phyloP scores from a whole-genome alignment of 257 asterid genomes.

The Cruciata laevipes region DNA sequence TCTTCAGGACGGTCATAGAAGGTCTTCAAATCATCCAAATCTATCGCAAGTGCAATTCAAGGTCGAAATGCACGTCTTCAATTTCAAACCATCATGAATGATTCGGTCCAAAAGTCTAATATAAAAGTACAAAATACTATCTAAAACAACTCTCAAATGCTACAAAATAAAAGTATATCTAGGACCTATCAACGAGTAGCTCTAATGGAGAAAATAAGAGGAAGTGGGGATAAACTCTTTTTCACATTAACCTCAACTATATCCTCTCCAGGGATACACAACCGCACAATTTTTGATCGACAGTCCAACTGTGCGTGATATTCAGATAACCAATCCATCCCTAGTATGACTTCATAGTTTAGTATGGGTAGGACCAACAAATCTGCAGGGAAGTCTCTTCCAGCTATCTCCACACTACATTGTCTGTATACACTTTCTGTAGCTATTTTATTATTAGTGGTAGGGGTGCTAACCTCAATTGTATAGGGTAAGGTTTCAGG shows the following conservation, averaged over 20 bases:
- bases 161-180: no score
- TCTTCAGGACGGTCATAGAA: no score
- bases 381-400: neutral
- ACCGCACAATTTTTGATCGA: neutral
- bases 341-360: neutral
- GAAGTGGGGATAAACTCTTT: no score
- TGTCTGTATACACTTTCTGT: neutral
- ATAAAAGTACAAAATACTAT: no score
- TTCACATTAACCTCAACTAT: neutral
- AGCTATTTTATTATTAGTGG: neutral
- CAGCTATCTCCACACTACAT: neutral
- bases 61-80: no score
- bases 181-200: no score
- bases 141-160: no score
- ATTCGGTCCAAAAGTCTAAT: no score
- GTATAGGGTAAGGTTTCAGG: neutral
- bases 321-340: neutral
- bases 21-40: no score
- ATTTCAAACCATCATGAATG: no score
- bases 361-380: neutral
- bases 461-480: neutral
- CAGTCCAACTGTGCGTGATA: neutral
- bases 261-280: no score
- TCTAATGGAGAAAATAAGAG: fast-evolving
- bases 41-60: no score